Evolutionary conservation across 139 green algal genomes (phyloP).

Genomic region (Parachlorella kessleri): DNA sequence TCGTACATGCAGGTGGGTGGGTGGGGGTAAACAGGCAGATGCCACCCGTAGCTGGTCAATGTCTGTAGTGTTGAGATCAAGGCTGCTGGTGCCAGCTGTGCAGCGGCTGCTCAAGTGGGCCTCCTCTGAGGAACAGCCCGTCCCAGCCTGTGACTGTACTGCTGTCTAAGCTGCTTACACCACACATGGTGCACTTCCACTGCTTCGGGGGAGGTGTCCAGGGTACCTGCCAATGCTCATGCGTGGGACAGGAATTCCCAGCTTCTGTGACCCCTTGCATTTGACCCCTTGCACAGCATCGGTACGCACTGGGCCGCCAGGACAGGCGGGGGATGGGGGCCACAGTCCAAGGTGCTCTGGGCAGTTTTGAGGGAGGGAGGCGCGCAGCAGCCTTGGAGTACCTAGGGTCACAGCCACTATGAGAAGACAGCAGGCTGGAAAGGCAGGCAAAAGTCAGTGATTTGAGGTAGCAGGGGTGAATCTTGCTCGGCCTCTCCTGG

Average conservation of each 20-base stretch:
- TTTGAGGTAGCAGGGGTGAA: background rate
- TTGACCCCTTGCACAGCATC: no score
- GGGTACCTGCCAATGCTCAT: no score
- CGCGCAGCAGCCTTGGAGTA: background rate
- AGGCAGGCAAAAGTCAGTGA: background rate
- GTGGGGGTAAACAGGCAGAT: background rate
- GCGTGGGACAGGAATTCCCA: no score
- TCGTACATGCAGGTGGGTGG: constrained; percentile 75
- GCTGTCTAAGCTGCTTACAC: background rate
- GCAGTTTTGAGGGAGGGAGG: background rate
- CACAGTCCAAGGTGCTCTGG: no score
- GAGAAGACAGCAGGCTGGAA: background rate
- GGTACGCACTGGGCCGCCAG: no score
- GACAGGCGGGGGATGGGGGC: no score
- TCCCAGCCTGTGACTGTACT: background rate
- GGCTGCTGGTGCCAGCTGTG: no score
- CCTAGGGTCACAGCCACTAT: background rate
- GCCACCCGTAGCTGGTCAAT: background rate
- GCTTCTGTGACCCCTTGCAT: no score
- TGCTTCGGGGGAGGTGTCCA: no score
- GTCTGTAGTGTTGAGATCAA: no score
- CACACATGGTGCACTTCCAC: background rate
- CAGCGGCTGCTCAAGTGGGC: background rate
- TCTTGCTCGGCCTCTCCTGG: background rate
- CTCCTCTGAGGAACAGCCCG: background rate